phyloP scores from a whole-genome alignment of 306 rosid species.

The Dryas octopetala region DNA sequence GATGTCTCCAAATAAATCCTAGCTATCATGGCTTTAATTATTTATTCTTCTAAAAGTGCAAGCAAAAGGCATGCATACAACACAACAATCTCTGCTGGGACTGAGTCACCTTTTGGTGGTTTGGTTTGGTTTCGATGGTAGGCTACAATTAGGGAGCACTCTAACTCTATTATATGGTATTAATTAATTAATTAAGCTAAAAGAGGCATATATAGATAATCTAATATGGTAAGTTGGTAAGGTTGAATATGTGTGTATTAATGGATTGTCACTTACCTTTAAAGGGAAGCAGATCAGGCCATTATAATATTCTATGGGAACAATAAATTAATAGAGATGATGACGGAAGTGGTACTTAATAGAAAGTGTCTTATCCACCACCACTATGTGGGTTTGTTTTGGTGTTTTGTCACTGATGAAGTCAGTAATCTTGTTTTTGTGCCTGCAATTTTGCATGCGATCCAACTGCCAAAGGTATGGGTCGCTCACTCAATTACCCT shows the following conservation, averaged over 20 bases:
- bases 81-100: too few species aligned
- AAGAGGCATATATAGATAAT: too few species aligned
- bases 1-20: too few species aligned
- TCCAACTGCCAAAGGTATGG: conserved; percentile 24
- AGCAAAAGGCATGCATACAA: conserved; percentile 20
- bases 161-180: not conserved
- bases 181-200: conserved; percentile 19
- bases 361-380: conserved; percentile 27
- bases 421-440: conserved; percentile 25
- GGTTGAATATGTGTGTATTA: not conserved
- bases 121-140: not conserved
- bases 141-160: conserved; percentile 16
- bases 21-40: conserved; percentile 22
- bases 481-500: conserved; percentile 22
- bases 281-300: conserved; percentile 47
- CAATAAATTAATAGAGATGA: conserved; percentile 19
- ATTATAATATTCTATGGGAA: not conserved
- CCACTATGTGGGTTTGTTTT: conserved; percentile 42
- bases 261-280: conserved; percentile 39
- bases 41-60: conserved; percentile 33
- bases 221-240: conserved; percentile 8
- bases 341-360: conserved; percentile 29
- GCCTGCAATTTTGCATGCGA: conserved; percentile 2
- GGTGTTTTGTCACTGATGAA: conserved; percentile 31
- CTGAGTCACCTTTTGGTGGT: conserved; percentile 3